Base-by-base conservation (phyloP, 257 asterid genomes). In the Misopates orontium region DNA sequence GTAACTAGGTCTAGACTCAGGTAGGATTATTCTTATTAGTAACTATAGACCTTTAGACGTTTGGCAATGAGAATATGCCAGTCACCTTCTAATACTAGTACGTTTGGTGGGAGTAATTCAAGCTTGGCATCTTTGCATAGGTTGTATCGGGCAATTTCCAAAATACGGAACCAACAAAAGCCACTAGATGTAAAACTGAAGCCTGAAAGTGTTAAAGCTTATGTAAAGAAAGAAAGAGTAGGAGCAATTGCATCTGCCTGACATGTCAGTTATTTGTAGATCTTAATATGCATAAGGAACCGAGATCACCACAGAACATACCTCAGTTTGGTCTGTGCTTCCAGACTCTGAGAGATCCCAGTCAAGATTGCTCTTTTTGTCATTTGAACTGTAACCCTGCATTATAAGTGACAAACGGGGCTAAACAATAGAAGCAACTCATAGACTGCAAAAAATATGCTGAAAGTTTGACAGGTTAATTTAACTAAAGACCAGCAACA, bases 311-410 rank as follows among this genome's bases (percentile, higher is more conserved):
- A 59, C 58, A 61, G 16, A 55, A 71, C 78, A 60, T 69, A 86
- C 99, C 85, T 90, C 92, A 11, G 78, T 80, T 70, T 79, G 85
- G 66, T 79, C 89, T 1, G 81, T 62, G 71, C 93, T 84, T 68
- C 95, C 90, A 67, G 97, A 73, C 73, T 90, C 97, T n/a, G 96
- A 79, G 66, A 94, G 85, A 76, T 90, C 99, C 99, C 97, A 94
- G 50, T 88, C 95, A 64, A 80, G 56, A 56, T 72, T 76, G 70
- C 80, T 62, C 50, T 83, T 94, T 56, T 75, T 88, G 59, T 90
- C 97, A 79, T 80, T 91, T 58, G 99, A 90, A 77, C 73, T 81
- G 72, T 85, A 94, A 69, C 99, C 99, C 99, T 94, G 91, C 75
- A 75, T 60, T 66, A 62, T 6, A 74, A 66, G 66, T 66, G 44